Conservation (phyloP, 169 alveolate genomes). For the Eimeria maxima region DNA sequence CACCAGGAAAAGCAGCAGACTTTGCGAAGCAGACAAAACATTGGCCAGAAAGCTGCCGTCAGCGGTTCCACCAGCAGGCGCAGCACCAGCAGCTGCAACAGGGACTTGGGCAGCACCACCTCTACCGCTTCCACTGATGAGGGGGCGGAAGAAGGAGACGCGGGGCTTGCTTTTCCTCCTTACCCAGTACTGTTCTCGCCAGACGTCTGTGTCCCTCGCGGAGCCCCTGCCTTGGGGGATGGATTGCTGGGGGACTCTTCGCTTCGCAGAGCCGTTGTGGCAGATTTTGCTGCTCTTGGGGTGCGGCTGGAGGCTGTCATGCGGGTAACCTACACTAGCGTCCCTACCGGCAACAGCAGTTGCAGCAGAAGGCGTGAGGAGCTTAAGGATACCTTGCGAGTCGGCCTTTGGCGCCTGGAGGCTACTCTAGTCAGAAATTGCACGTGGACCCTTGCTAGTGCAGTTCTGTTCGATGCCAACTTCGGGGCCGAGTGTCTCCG, state of each 20-base stretch:
- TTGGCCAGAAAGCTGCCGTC: neutral
- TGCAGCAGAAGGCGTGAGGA: constrained; percentile 20
- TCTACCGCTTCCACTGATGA: constrained; percentile 31
- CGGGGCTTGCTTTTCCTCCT: constrained; percentile 65
- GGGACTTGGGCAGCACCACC: constrained; percentile 59
- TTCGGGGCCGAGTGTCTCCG: constrained; percentile 67
- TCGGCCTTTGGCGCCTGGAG: constrained; percentile 74
- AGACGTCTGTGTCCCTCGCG: constrained; percentile 44
- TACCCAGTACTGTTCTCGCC: constrained; percentile 55
- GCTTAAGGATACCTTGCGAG: constrained; percentile 62
- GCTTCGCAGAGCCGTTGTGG: constrained; percentile 56
- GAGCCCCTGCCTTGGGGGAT: neutral
- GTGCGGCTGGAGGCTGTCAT: constrained; percentile 69
- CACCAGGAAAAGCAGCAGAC: constrained; percentile 1
- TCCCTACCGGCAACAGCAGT: constrained; percentile 55
- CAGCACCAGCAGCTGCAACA: constrained; percentile 47
- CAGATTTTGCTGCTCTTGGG: constrained; percentile 39
- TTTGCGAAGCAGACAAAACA: neutral
- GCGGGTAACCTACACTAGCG: constrained; percentile 63
- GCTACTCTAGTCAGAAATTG: constrained; percentile 63
- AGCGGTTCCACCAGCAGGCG: neutral
- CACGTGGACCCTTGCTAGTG: constrained; percentile 80
- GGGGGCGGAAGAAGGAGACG: constrained; percentile 33
- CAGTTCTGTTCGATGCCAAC: constrained; percentile 67
- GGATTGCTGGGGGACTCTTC: constrained; percentile 43